A percentile compares a stretch with the other conserved stretches of the same genome.
These are phyloP conservation scores for Begonia loranthoides DNA, from an alignment of 306 rosid species.

Conservation along the genomic window DNA sequence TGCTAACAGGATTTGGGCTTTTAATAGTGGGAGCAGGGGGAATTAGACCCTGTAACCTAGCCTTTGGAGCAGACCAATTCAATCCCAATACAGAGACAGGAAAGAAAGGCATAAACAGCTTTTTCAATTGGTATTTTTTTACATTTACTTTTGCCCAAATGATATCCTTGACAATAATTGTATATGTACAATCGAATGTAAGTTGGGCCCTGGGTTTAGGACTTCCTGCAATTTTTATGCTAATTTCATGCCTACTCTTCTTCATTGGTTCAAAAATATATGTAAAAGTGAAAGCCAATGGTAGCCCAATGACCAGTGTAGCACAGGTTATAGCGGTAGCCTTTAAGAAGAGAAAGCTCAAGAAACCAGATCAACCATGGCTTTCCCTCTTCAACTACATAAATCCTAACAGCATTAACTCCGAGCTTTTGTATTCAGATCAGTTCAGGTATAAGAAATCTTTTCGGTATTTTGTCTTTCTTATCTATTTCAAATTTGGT, in stretches of 20 bases:
- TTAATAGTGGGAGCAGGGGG: conserved; percentile 69
- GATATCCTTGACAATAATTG: conserved; percentile 49
- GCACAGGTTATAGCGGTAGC: conserved; percentile 54
- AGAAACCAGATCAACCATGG: conserved; percentile 35
- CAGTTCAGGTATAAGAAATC: conserved; percentile 52
- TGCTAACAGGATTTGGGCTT: conserved; percentile 37
- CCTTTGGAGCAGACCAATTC: conserved; percentile 90
- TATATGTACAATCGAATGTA: conserved; percentile 61
- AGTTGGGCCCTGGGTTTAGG: conserved; percentile 75
- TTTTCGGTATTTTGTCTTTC: neutral
- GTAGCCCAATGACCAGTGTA: conserved; percentile 72
- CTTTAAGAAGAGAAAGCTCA: conserved; percentile 37
- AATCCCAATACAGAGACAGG: conserved; percentile 66
- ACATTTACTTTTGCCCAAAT: conserved; percentile 59
- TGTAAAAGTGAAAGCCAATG: conserved; percentile 65
- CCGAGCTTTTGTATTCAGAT: conserved; percentile 46
- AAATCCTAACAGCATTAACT: conserved; percentile 33
- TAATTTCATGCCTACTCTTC: conserved; percentile 39
- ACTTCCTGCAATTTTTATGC: conserved; percentile 69
- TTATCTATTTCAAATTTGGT: neutral
- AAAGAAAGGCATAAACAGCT: conserved; percentile 64
- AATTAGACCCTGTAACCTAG: conserved; percentile 75
- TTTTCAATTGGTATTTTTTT: conserved; percentile 86
- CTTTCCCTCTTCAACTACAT: conserved; percentile 41
- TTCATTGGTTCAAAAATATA: conserved; percentile 55